phyloP scores from a whole-genome alignment of 2,329 filamentous ascomycete genomes.

The Claviceps africana region DNA sequence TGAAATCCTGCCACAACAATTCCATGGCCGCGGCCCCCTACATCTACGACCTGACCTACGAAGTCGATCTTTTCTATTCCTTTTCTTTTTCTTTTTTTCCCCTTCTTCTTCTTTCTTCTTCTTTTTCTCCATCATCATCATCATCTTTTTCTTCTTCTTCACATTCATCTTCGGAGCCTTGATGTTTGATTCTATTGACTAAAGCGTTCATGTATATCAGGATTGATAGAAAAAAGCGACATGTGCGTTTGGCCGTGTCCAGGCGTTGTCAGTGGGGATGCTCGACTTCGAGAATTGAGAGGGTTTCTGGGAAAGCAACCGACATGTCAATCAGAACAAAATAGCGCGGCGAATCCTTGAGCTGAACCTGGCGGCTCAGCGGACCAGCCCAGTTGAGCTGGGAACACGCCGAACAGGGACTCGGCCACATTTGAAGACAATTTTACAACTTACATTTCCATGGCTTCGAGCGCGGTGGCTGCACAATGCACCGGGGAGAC shows the following conservation, averaged over 20 bases:
- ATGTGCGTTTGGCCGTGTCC: constrained; percentile 1
- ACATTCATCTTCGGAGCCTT: neutral
- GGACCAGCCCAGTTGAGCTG: neutral
- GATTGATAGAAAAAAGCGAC: constrained; percentile 9
- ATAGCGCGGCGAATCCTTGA: neutral
- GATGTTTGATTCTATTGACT: constrained; percentile 7
- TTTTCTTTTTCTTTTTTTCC: neutral
- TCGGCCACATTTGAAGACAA: neutral
- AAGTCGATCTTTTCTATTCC: neutral
- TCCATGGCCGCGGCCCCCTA: neutral
- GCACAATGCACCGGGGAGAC: neutral
- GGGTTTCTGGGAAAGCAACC: neutral
- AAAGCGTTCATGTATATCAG: constrained; percentile 14
- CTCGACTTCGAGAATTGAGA: neutral
- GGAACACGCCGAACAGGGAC: neutral
- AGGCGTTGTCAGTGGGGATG: constrained; percentile 8
- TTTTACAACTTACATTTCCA: neutral
- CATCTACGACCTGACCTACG: neutral
- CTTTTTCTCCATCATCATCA: neutral
- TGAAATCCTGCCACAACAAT: constrained; percentile 6
- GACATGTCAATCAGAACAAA: neutral
- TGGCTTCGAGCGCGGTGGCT: neutral
- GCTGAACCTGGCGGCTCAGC: neutral
- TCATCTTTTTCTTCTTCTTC: neutral
- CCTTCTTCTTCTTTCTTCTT: neutral